phyloP scores from a whole-genome alignment of 352 stramenopile genomes.

The Pythium dissotocum region DNA sequence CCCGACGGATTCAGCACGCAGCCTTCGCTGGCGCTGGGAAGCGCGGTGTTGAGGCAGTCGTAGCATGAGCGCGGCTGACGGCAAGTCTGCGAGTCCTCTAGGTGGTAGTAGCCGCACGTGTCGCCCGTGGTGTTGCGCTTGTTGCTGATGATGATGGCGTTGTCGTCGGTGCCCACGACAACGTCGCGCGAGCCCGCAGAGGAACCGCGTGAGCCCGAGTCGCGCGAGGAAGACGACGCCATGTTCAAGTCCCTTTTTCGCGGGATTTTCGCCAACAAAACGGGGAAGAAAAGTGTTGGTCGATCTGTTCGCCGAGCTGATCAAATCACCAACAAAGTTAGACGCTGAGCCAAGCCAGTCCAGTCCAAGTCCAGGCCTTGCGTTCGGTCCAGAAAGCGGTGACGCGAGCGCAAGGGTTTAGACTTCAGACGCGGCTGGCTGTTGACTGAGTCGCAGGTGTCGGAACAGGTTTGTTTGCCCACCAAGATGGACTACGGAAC shows the following conservation, averaged over 20 bases:
- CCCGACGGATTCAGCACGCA: slow-evolving; percentile 60
- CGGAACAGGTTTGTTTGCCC: neutral
- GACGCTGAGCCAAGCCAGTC: neutral
- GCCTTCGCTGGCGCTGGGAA: slow-evolving; percentile 35
- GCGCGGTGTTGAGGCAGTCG: slow-evolving; percentile 62
- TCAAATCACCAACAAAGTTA: neutral
- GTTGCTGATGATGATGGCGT: slow-evolving; percentile 30
- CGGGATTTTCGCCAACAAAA: slow-evolving; percentile 1
- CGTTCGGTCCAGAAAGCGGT: neutral
- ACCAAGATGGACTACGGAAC: neutral
- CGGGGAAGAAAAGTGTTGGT: neutral
- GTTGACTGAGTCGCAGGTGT: neutral
- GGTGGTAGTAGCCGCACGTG: slow-evolving; percentile 64
- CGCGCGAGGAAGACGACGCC: slow-evolving; percentile 17
- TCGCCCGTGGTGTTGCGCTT: slow-evolving; percentile 47
- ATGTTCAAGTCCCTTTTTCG: neutral
- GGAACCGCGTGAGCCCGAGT: slow-evolving; percentile 20
- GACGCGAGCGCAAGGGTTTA: neutral
- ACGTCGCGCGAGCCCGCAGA: neutral
- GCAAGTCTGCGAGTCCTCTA: slow-evolving; percentile 39
- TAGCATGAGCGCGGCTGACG: slow-evolving; percentile 64
- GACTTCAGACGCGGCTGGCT: neutral
- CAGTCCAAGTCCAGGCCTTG: no score
- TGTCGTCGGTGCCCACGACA: slow-evolving; percentile 16
- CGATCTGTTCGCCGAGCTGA: neutral